These are phyloP conservation scores for Coniochaeta pulveracea DNA, from an alignment of 2,329 filamentous ascomycete species.

Conservation along the genomic window DNA sequence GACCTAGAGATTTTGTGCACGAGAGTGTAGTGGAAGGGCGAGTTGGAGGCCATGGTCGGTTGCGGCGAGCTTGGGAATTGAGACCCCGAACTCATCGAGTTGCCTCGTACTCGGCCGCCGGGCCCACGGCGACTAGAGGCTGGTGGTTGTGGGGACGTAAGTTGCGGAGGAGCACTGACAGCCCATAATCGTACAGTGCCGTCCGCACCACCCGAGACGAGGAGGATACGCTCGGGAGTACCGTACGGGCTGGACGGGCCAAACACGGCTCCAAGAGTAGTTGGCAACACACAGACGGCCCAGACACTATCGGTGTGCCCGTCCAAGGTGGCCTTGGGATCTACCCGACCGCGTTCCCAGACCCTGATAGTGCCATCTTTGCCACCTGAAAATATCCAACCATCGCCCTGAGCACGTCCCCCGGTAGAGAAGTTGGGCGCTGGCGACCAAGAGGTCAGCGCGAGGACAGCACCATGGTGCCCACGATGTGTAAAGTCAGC, in stretches of 20 bases:
- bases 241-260: conserved; percentile 66
- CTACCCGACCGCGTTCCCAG: conserved; percentile 89
- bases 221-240: conserved; percentile 70
- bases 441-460: conserved; percentile 75
- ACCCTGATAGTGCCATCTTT: conserved; percentile 88
- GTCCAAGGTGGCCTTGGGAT: conserved; percentile 88
- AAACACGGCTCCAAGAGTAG: conserved; percentile 70
- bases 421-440: conserved; percentile 83
- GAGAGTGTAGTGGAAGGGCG: conserved; percentile 78
- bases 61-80: conserved; percentile 86
- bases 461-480: conserved; percentile 82
- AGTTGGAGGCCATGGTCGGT: conserved; percentile 73
- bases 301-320: conserved; percentile 94
- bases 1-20: conserved; percentile 73
- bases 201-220: conserved; percentile 88
- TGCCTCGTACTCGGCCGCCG: conserved; percentile 63
- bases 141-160: conserved; percentile 70
- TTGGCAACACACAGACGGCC: conserved; percentile 85
- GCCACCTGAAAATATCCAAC: conserved; percentile 97
- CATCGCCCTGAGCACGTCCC: conserved; percentile 78
- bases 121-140: conserved; percentile 47
- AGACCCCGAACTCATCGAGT: conserved; percentile 90
- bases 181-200: conserved; percentile 91
- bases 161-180: conserved; percentile 78
- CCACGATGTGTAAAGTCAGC: conserved; percentile 94